Evolutionary conservation across 1,139 yeast species (phyloP).

Genomic region (Yamadazyma mexicana): DNA sequence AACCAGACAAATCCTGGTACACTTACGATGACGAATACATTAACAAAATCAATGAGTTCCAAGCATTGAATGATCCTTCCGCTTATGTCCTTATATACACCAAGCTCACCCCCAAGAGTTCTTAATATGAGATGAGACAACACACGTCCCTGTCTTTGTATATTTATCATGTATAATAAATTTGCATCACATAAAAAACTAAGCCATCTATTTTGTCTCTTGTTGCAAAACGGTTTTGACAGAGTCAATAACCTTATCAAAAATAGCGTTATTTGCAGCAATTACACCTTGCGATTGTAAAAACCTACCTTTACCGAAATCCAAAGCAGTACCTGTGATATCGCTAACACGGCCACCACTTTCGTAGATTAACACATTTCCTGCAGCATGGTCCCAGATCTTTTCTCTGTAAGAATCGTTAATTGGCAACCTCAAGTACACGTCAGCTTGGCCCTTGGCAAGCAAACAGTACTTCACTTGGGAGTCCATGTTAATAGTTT

Average conservation of each 20-base stretch:
- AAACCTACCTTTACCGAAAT: slow-evolving; percentile 87
- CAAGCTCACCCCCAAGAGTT: slow-evolving; percentile 49
- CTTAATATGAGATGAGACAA: background rate
- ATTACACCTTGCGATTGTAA: slow-evolving; percentile 86
- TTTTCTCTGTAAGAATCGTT: slow-evolving; percentile 79
- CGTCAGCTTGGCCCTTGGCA: slow-evolving; percentile 89
- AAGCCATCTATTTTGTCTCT: background rate
- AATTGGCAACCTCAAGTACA: slow-evolving; percentile 85
- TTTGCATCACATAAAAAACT: background rate
- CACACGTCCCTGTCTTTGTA: background rate
- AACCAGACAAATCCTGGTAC: slow-evolving; percentile 90
- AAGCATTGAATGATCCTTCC: slow-evolving; percentile 77
- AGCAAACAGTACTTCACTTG: slow-evolving; percentile 94
- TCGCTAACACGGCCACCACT: slow-evolving; percentile 93
- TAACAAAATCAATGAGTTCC: slow-evolving; percentile 67
- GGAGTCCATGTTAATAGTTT: slow-evolving; percentile 77
- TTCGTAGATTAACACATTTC: slow-evolving; percentile 79
- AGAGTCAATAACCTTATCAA: slow-evolving; percentile 60
- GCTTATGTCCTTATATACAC: slow-evolving; percentile 90
- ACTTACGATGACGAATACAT: slow-evolving; percentile 92
- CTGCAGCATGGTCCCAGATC: slow-evolving; percentile 99
- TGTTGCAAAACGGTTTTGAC: slow-evolving; percentile 35
- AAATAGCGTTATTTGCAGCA: slow-evolving; percentile 73
- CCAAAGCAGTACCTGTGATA: slow-evolving; percentile 66
- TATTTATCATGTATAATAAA: slow-evolving; percentile 1